Conservation (phyloP, 805 yeast species). For the Hanseniaspora vineae region DNA sequence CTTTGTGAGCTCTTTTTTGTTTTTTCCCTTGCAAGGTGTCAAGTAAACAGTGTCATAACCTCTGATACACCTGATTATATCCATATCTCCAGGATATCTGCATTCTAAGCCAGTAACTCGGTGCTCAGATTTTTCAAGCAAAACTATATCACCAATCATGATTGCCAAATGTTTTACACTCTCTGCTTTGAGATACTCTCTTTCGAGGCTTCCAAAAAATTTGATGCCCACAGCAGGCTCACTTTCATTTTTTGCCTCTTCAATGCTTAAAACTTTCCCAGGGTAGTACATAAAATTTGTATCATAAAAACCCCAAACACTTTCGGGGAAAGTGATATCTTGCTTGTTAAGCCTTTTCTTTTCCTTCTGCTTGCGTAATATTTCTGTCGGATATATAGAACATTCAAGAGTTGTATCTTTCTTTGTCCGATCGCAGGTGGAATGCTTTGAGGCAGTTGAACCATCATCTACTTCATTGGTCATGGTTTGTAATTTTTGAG, state of each 20-base stretch:
- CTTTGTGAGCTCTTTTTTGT: conserved; percentile 4
- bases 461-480: background rate
- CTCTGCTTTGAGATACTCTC: conserved; percentile 10
- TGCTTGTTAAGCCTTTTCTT: conserved; percentile 12
- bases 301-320: conserved; percentile 44
- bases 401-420: background rate
- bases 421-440: background rate
- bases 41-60: conserved; percentile 43
- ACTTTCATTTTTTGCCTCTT: background rate
- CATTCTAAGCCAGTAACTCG: conserved; percentile 35
- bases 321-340: conserved; percentile 21
- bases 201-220: conserved; percentile 9
- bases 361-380: conserved; percentile 3
- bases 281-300: conserved; percentile 34
- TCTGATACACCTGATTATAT: conserved; percentile 38
- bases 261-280: conserved; percentile 25
- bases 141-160: conserved; percentile 42
- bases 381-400: background rate
- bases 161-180: conserved; percentile 34
- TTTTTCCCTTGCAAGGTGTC: conserved; percentile 15
- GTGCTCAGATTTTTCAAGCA: conserved; percentile 25
- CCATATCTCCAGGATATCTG: conserved; percentile 8
- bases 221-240: background rate
- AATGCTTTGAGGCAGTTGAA: background rate
- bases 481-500: too few species aligned